Evolutionary conservation across 768 basidiomycete species (phyloP).

Genomic region (Mycena floridula): DNA sequence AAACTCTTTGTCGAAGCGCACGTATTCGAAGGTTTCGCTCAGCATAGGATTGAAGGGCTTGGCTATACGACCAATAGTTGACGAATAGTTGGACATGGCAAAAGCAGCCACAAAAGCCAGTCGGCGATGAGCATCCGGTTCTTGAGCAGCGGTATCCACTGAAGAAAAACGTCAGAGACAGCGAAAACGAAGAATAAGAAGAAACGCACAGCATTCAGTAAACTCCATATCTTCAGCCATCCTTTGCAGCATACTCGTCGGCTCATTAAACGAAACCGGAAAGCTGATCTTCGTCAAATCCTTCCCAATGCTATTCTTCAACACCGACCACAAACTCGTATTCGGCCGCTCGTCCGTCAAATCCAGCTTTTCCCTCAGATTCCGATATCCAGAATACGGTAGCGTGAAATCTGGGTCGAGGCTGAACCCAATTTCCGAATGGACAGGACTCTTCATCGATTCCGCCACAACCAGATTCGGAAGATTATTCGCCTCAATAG

Average conservation of each 20-base stretch:
- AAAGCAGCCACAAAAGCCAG: conserved; percentile 94
- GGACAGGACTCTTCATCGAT: conserved; percentile 45
- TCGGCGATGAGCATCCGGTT: conserved; percentile 71
- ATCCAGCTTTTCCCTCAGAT: conserved; percentile 54
- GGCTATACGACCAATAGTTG: conserved; percentile 92
- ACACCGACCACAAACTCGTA: conserved; percentile 89
- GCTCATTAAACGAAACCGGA: conserved; percentile 90
- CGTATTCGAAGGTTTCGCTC: conserved; percentile 94
- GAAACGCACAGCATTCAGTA: conserved; percentile 74
- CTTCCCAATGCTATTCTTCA: conserved; percentile 95
- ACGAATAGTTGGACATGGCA: conserved; percentile 97
- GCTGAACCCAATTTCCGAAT: conserved; percentile 19
- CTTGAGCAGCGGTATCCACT: conserved; percentile 83
- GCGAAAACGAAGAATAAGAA: conserved; percentile 2
- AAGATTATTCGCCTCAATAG: conserved; percentile 78
- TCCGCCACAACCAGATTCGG: conserved; percentile 71
- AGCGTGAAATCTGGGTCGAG: neutral
- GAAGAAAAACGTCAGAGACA: conserved; percentile 5
- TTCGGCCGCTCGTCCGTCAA: conserved; percentile 79
- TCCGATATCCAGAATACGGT: conserved; percentile 63
- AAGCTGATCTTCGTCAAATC: conserved; percentile 95
- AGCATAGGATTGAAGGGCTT: conserved; percentile 98
- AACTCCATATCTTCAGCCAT: conserved; percentile 99
- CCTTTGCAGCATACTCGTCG: conserved; percentile 93
- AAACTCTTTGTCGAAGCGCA: conserved; percentile 80